A percentile compares a stretch with the other conserved stretches of the same genome.
These are phyloP conservation scores for Epichloe gansuensis DNA, from an alignment of 2,329 filamentous ascomycete genomes.

Conservation along the genomic window DNA sequence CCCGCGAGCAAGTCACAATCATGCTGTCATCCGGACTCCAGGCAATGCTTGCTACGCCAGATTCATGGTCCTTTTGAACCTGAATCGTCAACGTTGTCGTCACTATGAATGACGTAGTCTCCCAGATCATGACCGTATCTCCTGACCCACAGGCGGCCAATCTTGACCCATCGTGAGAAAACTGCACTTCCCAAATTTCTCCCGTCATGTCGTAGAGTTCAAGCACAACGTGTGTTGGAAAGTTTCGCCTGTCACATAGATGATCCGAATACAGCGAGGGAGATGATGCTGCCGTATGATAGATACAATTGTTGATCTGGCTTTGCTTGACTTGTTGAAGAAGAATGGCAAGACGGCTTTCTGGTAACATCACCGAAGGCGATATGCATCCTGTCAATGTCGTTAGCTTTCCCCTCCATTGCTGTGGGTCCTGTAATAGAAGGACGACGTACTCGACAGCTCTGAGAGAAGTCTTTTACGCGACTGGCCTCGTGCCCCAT, in stretches of 20 bases:
- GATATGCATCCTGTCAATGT: conserved; percentile 62
- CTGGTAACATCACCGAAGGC: conserved; percentile 91
- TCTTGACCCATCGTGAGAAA: conserved; percentile 74
- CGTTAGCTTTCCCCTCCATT: background rate
- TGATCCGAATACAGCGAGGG: conserved; percentile 88
- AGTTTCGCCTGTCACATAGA: conserved; percentile 63
- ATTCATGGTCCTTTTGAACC: conserved; percentile 40
- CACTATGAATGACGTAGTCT: conserved; percentile 56
- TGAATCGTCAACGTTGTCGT: conserved; percentile 40
- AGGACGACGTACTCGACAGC: conserved; percentile 55
- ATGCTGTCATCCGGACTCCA: conserved; percentile 90
- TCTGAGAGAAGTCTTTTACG: conserved; percentile 64
- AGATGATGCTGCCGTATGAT: conserved; percentile 67
- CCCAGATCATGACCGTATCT: conserved; percentile 67
- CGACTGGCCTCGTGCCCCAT: conserved; percentile 64
- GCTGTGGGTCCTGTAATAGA: background rate
- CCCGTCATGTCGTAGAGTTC: conserved; percentile 62
- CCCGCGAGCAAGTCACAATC: conserved; percentile 70
- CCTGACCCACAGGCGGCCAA: conserved; percentile 74
- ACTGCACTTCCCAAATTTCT: conserved; percentile 85
- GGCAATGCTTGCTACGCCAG: conserved; percentile 63
- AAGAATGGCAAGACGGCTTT: conserved; percentile 71
- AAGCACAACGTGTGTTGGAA: conserved; percentile 58
- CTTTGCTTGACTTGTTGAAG: conserved; percentile 71
- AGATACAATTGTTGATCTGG: conserved; percentile 74